Conservation (phyloP, 257 asterid genomes). For the Avicennia marina region DNA sequence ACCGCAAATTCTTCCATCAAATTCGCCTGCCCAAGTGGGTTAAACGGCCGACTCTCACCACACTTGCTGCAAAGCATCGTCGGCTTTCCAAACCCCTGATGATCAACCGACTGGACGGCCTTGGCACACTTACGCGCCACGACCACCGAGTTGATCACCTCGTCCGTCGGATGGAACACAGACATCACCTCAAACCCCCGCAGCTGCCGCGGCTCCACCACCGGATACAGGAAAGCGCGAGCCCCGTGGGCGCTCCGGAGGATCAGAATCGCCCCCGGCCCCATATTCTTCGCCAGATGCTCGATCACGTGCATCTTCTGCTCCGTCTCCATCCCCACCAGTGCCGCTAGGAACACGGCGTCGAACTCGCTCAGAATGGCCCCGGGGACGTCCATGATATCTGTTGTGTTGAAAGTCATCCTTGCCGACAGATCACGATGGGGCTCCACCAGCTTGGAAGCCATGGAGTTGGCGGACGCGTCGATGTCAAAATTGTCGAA, state of each 20-base stretch:
- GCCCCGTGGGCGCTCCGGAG: conserved; percentile 91
- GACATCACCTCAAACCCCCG: conserved; percentile 72
- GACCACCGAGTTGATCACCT: conserved; percentile 85
- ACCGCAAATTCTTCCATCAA: conserved; percentile 63
- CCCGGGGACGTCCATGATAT: conserved; percentile 51
- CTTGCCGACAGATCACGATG: conserved; percentile 49
- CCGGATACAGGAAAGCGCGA: conserved; percentile 72
- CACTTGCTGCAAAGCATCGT: conserved; percentile 56
- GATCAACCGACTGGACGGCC: no score
- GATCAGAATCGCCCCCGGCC: conserved; percentile 72
- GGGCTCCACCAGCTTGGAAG: conserved; percentile 42
- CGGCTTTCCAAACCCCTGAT: conserved; percentile 15
- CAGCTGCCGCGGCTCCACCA: conserved; percentile 61
- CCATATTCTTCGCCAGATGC: conserved; percentile 53
- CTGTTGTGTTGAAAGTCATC: conserved; percentile 51
- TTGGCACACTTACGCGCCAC: conserved; percentile 56
- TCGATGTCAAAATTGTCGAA: conserved; percentile 81
- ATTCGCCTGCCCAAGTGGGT: conserved; percentile 40
- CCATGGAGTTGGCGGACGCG: conserved; percentile 52
- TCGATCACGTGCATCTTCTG: conserved; percentile 48
- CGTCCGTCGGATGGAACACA: conserved; percentile 77
- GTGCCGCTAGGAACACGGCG: conserved; percentile 84
- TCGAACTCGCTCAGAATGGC: conserved; percentile 44
- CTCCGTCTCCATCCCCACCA: conserved; percentile 75
- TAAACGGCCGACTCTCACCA: conserved; percentile 54